Percentiles rank a stretch among this genome's conserved stretches.
These are phyloP conservation scores for Lepidium africanum DNA, from an alignment of 345 rosid species.

Conservation along the genomic window DNA sequence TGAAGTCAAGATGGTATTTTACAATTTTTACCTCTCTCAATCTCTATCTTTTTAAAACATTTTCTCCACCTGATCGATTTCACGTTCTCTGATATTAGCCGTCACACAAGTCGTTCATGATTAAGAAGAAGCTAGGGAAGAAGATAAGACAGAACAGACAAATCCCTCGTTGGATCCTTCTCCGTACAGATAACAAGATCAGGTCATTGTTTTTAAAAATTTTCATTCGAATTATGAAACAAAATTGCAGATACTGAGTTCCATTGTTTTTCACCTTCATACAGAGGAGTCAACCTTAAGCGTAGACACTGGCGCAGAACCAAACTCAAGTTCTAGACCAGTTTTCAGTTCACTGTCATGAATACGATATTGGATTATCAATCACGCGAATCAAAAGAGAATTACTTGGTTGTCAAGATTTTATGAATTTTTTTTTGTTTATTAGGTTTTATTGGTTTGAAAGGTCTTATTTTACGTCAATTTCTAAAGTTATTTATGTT, in stretches of 20 bases:
- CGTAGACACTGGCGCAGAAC: slow-evolving; percentile 74
- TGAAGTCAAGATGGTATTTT: slow-evolving; percentile 1
- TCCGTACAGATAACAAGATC: slow-evolving; percentile 57
- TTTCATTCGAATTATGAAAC: neutral
- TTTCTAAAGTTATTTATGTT: no score
- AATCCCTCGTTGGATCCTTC: slow-evolving; percentile 60
- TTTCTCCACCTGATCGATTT: neutral
- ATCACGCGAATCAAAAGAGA: no score
- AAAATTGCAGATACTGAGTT: neutral
- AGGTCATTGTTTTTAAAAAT: slow-evolving; percentile 21
- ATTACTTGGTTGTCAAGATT: no score
- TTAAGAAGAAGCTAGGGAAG: slow-evolving; percentile 61
- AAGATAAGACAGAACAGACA: slow-evolving; percentile 72
- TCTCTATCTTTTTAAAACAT: neutral
- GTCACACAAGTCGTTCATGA: slow-evolving; percentile 76
- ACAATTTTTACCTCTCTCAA: neutral
- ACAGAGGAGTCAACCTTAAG: slow-evolving; percentile 48
- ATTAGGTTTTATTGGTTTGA: no score
- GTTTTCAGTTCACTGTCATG: neutral
- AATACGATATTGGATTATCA: no score
- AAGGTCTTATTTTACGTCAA: no score
- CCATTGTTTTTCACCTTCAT: neutral
- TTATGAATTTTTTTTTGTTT: no score
- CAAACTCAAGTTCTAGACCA: slow-evolving; percentile 38
- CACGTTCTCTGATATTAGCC: slow-evolving; percentile 38